phyloP scores from a whole-genome alignment of 768 basidiomycete species.

The Mycena capillaripes region DNA sequence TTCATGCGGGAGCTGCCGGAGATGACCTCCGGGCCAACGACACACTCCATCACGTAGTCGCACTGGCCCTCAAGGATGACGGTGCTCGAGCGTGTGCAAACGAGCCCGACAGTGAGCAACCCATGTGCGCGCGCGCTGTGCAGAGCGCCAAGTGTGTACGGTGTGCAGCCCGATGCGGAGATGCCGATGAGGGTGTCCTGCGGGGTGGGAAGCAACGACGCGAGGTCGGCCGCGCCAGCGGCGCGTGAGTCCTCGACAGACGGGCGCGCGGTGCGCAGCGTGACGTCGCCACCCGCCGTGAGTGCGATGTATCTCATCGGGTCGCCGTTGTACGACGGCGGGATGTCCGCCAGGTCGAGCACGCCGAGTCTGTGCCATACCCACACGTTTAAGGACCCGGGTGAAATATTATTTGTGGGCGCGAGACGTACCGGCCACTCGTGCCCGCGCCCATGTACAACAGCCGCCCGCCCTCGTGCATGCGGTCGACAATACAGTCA shows the following conservation, averaged over 20 bases:
- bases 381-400: background rate
- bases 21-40: slow-evolving; percentile 49
- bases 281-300: slow-evolving; percentile 45
- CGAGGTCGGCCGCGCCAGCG: slow-evolving; percentile 44
- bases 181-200: slow-evolving; percentile 52
- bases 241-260: slow-evolving; percentile 50
- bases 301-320: slow-evolving; percentile 40
- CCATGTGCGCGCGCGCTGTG: slow-evolving; percentile 40
- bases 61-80: slow-evolving; percentile 42
- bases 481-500: slow-evolving; percentile 46
- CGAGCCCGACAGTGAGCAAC: slow-evolving; percentile 47
- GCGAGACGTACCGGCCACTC: slow-evolving; percentile 46
- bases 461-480: slow-evolving; percentile 46
- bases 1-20: slow-evolving; percentile 53
- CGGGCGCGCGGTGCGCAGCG: slow-evolving; percentile 46
- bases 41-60: slow-evolving; percentile 45
- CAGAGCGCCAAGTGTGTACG: slow-evolving; percentile 51
- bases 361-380: slow-evolving; percentile 44
- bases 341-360: slow-evolving; percentile 47
- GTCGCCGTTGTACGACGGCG: slow-evolving; percentile 35
- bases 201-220: slow-evolving; percentile 39
- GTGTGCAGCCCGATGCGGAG: slow-evolving; percentile 51
- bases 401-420: background rate
- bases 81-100: slow-evolving; percentile 44
- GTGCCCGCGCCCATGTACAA: slow-evolving; percentile 54